These are phyloP conservation scores for Nemophila menziesii DNA, from an alignment of 257 asterid species.

Conservation along the genomic window DNA sequence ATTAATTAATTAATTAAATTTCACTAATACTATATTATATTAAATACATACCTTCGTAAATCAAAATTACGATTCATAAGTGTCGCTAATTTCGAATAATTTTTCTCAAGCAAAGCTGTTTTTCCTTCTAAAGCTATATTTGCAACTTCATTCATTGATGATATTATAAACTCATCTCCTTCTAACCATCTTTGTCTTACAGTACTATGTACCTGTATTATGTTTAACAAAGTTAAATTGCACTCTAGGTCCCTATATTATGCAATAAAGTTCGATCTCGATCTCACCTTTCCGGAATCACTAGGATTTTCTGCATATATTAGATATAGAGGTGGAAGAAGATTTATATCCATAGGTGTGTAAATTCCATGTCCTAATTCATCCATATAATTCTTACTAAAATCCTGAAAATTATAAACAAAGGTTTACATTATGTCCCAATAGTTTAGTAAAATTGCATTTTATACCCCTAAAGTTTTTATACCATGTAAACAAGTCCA, in stretches of 20 bases:
- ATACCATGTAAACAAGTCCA: slow-evolving; percentile 86
- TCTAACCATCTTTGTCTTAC: slow-evolving; percentile 79
- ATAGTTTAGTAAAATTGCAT: background rate
- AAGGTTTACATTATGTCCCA: no score
- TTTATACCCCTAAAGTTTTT: background rate
- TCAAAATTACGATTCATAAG: slow-evolving; percentile 92
- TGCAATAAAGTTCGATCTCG: background rate
- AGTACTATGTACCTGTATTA: slow-evolving; percentile 71
- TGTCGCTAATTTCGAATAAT: slow-evolving; percentile 41
- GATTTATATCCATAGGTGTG: slow-evolving; percentile 49
- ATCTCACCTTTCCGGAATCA: slow-evolving; percentile 83
- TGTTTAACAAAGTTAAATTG: background rate
- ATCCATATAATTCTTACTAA: slow-evolving; percentile 68
- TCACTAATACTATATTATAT: no score
- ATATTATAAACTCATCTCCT: slow-evolving; percentile 73
- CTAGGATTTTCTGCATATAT: slow-evolving; percentile 92
- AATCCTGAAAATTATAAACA: slow-evolving; percentile 68
- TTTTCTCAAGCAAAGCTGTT: slow-evolving; percentile 53
- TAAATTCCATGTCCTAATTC: slow-evolving; percentile 73
- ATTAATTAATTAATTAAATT: no score
- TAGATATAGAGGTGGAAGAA: slow-evolving; percentile 77
- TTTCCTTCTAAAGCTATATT: slow-evolving; percentile 63
- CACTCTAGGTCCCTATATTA: background rate
- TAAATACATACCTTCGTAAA: slow-evolving; percentile 83
- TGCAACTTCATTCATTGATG: slow-evolving; percentile 80